Base-by-base conservation (phyloP, 371 early-diverging fungal species). In the Mucor sp. region DNA sequence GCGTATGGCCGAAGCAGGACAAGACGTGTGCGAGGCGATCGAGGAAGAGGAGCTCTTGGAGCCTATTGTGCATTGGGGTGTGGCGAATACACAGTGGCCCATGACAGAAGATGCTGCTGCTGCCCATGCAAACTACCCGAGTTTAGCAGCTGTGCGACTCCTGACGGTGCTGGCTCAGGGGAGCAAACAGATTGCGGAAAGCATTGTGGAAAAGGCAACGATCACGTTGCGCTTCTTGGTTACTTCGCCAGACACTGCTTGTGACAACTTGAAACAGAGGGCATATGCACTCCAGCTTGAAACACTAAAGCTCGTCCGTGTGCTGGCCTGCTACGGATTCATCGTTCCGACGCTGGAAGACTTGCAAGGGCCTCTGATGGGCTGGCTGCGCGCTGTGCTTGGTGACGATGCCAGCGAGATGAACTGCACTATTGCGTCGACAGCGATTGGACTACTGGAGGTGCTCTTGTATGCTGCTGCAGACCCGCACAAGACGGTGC, bases 401-500 rank as follows among this genome's bases (percentile, higher is more conserved):
- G 65, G 23, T 6, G 15, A 19, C 0, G 23, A 37, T 17, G 1
- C 47, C 12, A 35, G 23, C 6, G 23, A 44, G 28, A 15, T 53
- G 43, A 47, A 56, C 19, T n/a, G 14, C 8, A 60, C 39, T 2
- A 66, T 78, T n/a, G 75, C 78, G 0, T 56, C 68, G 0, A 70
- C 77, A 0, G 74, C 72, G 0, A 64, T 79, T 6, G 64, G 63
- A 0, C 23, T 84, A 32, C 48, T 81, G 32, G 77, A 79, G 23
- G 61, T 75, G 4, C 72, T 76, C 23, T 62, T 81, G 25, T 80
- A 86, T 69, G 79, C 80, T 14, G 85, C 85, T 2, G 85, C 82
- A 6, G 86, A 88, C 68, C 84, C 80, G 17, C 88, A 86, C 60
- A 77, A 79, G 30, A 84, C 85, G 0, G 69, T 71, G 3, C 88